phyloP scores from a whole-genome alignment of 257 asterid genomes.

The Nicotiana otophora region DNA sequence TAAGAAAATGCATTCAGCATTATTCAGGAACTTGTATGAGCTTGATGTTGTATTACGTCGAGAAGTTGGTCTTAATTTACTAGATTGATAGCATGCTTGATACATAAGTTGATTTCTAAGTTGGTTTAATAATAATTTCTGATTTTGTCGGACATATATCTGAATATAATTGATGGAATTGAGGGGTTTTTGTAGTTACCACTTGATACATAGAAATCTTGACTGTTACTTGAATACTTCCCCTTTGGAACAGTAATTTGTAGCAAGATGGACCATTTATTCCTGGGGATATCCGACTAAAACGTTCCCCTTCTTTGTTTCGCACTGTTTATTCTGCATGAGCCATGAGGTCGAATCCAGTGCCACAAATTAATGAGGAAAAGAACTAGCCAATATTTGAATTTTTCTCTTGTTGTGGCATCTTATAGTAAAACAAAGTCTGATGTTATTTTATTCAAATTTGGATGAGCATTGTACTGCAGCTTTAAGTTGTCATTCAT shows the following conservation, averaged over 20 bases:
- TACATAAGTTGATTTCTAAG: background rate
- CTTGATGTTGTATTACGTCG: background rate
- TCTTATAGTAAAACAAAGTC: background rate
- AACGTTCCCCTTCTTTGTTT: no score
- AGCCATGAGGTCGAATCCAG: background rate
- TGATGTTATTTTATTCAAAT: background rate
- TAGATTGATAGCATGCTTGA: background rate
- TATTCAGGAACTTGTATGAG: background rate
- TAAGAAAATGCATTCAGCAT: background rate
- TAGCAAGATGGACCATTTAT: background rate
- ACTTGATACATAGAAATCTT: background rate
- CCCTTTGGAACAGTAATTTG: background rate
- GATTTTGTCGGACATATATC: background rate
- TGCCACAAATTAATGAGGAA: background rate
- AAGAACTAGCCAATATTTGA: background rate
- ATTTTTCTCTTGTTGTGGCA: background rate
- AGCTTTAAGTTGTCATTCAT: background rate
- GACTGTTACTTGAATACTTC: background rate
- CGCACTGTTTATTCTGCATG: background rate
- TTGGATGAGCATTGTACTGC: background rate
- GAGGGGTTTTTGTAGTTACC: background rate
- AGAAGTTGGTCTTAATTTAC: background rate
- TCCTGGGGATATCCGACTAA: background rate
- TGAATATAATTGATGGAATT: background rate
- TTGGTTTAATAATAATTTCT: background rate